Evolutionary conservation across 2,329 filamentous ascomycete genomes (phyloP).

Genomic region (Ophiosphaerella herpotricha): DNA sequence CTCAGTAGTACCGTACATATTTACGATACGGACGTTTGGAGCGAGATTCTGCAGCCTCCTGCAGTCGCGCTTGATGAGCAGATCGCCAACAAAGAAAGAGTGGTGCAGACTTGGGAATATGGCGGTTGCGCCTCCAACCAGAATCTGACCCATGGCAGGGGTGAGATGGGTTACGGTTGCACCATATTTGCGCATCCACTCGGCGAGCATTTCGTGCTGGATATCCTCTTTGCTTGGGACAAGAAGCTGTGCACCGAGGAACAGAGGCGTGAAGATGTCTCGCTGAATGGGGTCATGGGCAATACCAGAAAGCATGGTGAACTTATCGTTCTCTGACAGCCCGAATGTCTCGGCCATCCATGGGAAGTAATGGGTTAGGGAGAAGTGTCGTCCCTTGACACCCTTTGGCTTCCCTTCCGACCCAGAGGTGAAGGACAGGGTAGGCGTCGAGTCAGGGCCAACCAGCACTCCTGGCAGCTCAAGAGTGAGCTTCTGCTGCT

Average conservation of each 20-base stretch:
- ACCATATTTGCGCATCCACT: constrained; percentile 80
- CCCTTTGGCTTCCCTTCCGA: constrained; percentile 83
- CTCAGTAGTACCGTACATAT: constrained; percentile 90
- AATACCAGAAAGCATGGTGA: constrained; percentile 84
- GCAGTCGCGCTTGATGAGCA: constrained; percentile 85
- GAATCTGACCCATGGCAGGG: constrained; percentile 93
- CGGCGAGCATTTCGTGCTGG: constrained; percentile 79
- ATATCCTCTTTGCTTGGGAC: constrained; percentile 84
- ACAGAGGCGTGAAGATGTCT: constrained; percentile 90
- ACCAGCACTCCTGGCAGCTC: constrained; percentile 73
- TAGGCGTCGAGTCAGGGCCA: constrained; percentile 83
- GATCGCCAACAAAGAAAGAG: constrained; percentile 90
- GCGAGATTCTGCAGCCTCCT: constrained; percentile 75
- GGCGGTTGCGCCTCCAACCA: constrained; percentile 81
- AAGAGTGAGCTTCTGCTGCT: constrained; percentile 57
- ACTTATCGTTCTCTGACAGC: constrained; percentile 71
- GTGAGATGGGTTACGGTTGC: constrained; percentile 87
- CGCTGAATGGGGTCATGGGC: constrained; percentile 69
- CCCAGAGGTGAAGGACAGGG: constrained; percentile 66
- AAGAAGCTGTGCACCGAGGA: constrained; percentile 78
- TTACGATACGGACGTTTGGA: constrained; percentile 74
- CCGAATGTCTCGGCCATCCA: constrained; percentile 91
- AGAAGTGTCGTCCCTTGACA: constrained; percentile 85
- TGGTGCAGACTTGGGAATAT: constrained; percentile 76
- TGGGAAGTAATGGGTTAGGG: constrained; percentile 81